Conservation (phyloP, 2,329 filamentous ascomycete genomes). For the Lithohypha guttulata region DNA sequence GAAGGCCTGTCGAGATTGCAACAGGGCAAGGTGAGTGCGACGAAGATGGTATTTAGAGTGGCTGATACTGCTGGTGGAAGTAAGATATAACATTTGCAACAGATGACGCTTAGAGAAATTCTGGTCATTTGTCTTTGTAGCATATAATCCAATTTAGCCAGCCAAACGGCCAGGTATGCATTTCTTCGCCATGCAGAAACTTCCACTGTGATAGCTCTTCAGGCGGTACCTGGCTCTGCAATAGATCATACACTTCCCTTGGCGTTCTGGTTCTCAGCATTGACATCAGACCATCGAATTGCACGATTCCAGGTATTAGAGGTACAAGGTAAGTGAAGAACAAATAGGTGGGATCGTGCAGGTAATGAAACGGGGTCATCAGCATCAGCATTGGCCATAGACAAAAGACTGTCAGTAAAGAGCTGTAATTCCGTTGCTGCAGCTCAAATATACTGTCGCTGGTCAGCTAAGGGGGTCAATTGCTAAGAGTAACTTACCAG, state of each 20-base stretch:
- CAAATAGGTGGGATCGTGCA: conserved; percentile 44
- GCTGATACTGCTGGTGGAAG: conserved; percentile 32
- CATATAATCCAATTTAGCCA: conserved; percentile 21
- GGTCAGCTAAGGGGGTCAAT: background rate
- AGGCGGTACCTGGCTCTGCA: conserved; percentile 30
- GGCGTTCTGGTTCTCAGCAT: conserved; percentile 56
- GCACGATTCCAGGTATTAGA: conserved; percentile 54
- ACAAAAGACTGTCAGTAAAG: conserved; percentile 43
- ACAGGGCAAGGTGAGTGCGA: conserved; percentile 49
- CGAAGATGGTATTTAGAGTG: conserved; percentile 54
- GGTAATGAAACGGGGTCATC: conserved; percentile 28
- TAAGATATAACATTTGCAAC: background rate
- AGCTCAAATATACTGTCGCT: conserved; percentile 52
- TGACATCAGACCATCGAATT: conserved; percentile 60
- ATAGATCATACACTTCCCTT: conserved; percentile 51
- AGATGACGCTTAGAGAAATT: background rate
- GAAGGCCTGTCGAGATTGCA: conserved; percentile 45
- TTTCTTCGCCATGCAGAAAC: conserved; percentile 20
- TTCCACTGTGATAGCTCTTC: conserved; percentile 20
- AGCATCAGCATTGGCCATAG: conserved; percentile 30
- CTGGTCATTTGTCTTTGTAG: conserved; percentile 12
- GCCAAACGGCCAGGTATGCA: conserved; percentile 21
- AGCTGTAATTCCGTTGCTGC: conserved; percentile 51
- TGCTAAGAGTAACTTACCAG: conserved; percentile 20
- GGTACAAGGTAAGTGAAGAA: conserved; percentile 58